Evolutionary conservation across 352 stramenopile genomes (phyloP), one percentile per base, ranked within the genome.

Genomic region (Phytophthora cactorum): DNA sequence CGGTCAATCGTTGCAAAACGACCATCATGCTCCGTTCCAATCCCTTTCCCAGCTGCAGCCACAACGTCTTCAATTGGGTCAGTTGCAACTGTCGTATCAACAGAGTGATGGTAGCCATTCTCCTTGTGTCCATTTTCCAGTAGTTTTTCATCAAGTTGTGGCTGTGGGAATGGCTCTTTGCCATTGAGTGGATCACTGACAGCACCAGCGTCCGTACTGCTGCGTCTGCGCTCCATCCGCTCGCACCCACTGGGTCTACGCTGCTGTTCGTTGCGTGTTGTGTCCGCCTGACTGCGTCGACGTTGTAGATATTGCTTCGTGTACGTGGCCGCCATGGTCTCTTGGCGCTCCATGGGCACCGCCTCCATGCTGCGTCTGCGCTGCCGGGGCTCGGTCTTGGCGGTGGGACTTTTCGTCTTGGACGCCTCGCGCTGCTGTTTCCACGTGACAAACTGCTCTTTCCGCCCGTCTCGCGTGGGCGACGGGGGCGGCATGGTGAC

Each of bases 391-490:
- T 68, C 45, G 34, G 49, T 4, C n/a, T 55, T 63, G 12, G 60
- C 15, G 17, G 53, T 10, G 28, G 47, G 38, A 49, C 58, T 68
- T 45, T 52, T 43, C 15, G 32, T 25, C n/a, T 41, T 50, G 44
- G 6, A 15, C 0, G 15, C 6, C 14, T 54, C 31, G 27, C 38
- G 41, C 43, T 72, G 51, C 39, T 63, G 55, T 27, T 60, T 50
- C 74, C 72, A 79, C 36, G 50, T 52, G 29, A 63, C 34, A 22
- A 79, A 71, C 45, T 61, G 64, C 49, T 77, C 49, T 64, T 81
- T 79, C 63, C 68, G 47, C 47, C 29, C 31, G 47, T 54, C 29
- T 39, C 47, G 63, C 54, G 43, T 45, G 52, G 55, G 66, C 50
- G 67, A 71, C 52, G 55, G 49, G 52, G 63, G 39, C 49, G 53